Evolutionary conservation across 2,329 filamentous ascomycete species (phyloP).

Genomic region (Aspergillus tubingensis): DNA sequence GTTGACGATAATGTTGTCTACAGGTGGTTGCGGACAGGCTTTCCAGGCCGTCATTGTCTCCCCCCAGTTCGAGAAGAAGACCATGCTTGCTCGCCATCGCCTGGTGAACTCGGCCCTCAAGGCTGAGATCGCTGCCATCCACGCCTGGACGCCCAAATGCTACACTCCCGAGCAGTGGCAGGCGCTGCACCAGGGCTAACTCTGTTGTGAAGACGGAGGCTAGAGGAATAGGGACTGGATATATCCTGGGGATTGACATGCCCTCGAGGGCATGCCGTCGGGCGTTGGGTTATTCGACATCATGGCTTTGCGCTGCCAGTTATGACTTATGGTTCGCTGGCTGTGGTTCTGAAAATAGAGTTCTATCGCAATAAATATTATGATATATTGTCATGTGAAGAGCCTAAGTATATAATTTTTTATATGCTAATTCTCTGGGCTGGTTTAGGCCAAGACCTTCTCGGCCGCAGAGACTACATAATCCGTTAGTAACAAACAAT

Average conservation of each 20-base stretch:
- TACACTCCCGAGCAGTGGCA: slow-evolving; percentile 90
- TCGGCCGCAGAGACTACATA: slow-evolving; percentile 50
- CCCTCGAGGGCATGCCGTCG: slow-evolving; percentile 14
- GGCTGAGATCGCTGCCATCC: slow-evolving; percentile 84
- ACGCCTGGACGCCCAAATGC: slow-evolving; percentile 94
- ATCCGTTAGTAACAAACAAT: slow-evolving; percentile 18
- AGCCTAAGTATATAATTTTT: not conserved
- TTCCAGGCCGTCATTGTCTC: slow-evolving; percentile 72
- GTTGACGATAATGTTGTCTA: not conserved
- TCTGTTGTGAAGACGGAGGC: not conserved
- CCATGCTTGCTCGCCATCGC: slow-evolving; percentile 79
- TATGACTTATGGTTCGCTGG: slow-evolving; percentile 3
- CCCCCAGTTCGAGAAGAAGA: slow-evolving; percentile 69
- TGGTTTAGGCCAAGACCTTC: slow-evolving; percentile 48
- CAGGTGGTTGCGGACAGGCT: slow-evolving; percentile 71
- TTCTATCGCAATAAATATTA: slow-evolving; percentile 4
- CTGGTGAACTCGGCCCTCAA: slow-evolving; percentile 82
- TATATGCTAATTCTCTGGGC: not conserved
- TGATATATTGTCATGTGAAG: slow-evolving; percentile 2
- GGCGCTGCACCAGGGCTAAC: slow-evolving; percentile 55
- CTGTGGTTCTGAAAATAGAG: slow-evolving; percentile 12
- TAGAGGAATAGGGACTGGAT: slow-evolving; percentile 4
- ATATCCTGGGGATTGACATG: slow-evolving; percentile 19
- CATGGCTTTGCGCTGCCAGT: slow-evolving; percentile 5
- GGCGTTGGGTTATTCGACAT: slow-evolving; percentile 15